These are phyloP conservation scores for Durio zibethinus DNA, from an alignment of 345 rosid species.

Conservation along the genomic window DNA sequence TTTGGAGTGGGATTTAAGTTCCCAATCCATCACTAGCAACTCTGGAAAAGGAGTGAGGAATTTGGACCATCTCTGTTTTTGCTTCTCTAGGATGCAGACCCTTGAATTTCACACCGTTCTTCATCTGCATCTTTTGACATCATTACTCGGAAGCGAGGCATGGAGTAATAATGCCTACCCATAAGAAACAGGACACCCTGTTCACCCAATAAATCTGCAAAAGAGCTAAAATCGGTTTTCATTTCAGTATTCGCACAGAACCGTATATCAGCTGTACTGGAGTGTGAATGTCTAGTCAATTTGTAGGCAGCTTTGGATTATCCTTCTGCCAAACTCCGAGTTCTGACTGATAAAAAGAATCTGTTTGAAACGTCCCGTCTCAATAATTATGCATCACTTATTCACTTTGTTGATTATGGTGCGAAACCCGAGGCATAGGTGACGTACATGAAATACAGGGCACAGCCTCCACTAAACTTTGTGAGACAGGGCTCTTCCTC, in stretches of 20 bases:
- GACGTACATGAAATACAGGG: background rate
- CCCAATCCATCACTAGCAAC: background rate
- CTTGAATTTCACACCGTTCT: background rate
- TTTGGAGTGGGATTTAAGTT: background rate
- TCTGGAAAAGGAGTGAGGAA: background rate
- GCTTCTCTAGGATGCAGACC: background rate
- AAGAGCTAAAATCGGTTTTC: background rate
- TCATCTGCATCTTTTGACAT: background rate
- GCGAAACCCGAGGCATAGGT: background rate
- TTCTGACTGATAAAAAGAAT: background rate
- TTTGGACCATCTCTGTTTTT: background rate
- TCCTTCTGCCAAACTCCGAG: background rate
- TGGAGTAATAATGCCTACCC: background rate
- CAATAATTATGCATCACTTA: background rate
- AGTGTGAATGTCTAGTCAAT: too few relatives aligned
- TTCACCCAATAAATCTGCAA: constrained; percentile 2
- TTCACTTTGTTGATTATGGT: background rate
- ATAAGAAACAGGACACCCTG: too few relatives aligned
- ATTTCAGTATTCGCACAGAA: background rate
- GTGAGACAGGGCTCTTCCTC: background rate
- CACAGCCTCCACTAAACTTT: background rate
- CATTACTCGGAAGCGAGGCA: background rate
- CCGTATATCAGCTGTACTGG: background rate
- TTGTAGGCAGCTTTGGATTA: too few relatives aligned
- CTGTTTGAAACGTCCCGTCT: background rate